phyloP scores from a whole-genome alignment of 2,329 filamentous ascomycete species.

The Phoma sp. region DNA sequence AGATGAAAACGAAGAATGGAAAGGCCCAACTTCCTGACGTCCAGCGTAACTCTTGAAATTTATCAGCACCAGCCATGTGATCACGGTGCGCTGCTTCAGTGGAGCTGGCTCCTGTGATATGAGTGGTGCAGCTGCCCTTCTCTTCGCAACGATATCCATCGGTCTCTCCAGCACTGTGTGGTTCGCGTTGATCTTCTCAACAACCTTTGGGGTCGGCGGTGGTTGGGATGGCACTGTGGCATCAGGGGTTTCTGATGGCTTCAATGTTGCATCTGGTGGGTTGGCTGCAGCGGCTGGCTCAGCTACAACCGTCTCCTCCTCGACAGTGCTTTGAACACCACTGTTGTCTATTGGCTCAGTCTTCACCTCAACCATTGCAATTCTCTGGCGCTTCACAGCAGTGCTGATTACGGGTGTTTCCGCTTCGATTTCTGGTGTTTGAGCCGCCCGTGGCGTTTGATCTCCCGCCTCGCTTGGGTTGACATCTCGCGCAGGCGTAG shows the following conservation, averaged over 20 bases:
- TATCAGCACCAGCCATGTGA: constrained; percentile 87
- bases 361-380: constrained; percentile 5
- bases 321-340: constrained; percentile 67
- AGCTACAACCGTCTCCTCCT: constrained; percentile 54
- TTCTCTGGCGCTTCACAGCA: constrained; percentile 54
- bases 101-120: constrained; percentile 74
- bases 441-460: constrained; percentile 7
- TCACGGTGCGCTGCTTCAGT: constrained; percentile 86
- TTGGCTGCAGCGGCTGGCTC: constrained; percentile 19
- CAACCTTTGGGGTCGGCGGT: constrained; percentile 38
- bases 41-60: constrained; percentile 99
- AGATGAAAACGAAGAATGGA: constrained; percentile 95
- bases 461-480: constrained; percentile 9
- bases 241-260: constrained; percentile 13
- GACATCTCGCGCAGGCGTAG: constrained; percentile 7
- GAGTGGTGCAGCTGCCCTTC: constrained; percentile 68
- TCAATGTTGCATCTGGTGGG: constrained; percentile 23
- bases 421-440: constrained; percentile 6
- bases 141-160: constrained; percentile 92
- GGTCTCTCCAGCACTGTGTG: constrained; percentile 82
- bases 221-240: constrained; percentile 47
- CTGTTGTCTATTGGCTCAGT: constrained; percentile 54
- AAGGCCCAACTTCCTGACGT: constrained; percentile 91
- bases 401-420: constrained; percentile 43
- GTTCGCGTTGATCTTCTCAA: constrained; percentile 76